Base-by-base conservation (phyloP, 371 early-diverging fungal genomes). In the Amoeboaphelidium protococcarum region DNA sequence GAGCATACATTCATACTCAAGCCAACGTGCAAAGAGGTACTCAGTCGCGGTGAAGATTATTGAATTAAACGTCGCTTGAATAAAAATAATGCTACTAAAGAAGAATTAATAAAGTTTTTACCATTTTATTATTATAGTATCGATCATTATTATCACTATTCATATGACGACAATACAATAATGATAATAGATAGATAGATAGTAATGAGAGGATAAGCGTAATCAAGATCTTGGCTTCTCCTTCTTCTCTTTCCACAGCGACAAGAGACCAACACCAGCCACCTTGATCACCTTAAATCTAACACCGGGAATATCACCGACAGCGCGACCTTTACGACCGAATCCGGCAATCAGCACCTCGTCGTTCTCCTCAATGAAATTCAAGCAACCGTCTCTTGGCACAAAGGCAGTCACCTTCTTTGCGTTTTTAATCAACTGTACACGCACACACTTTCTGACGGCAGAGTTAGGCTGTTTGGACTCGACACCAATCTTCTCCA, bases 381-480 rank as follows among this genome's bases (percentile, higher is more conserved):
- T 95, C 57, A 95, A 66, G 65, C 94, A 95, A 85, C 99, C 99
- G 70, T 99, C 99, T 67, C 91, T 89, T 66, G 99, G 99, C 49
- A 98, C 99, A 75, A 98, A 99, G 59, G 99, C 99, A 52, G 97
- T 95, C 65, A 99, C 79, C 78, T 90, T 99, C 84, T 98, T 99
- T 67, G 90, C 94, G 78, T 96, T 96, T 79, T 94, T 94, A 78
- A 98, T 96, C 54, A 98, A 77, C 73, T 99, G 99, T 54, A 95
- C 94, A 80, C 98, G 87, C 54, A 98, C 96, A 73, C 94, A 95
- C 78, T 99, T 99, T 75, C 99, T 90, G 74, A 98, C 92, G 61
- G 99, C 99, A 69, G 99, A 99, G 89, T 99, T 99, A 60, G 99
- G 99, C 76, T 99, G 99, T 73, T 99, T 99, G 59, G 99, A 95